A percentile compares a stretch with the other conserved stretches of the same genome.
These are phyloP conservation scores for Leptographium lundbergii DNA, from an alignment of 2,329 filamentous ascomycete species.

Conservation along the genomic window DNA sequence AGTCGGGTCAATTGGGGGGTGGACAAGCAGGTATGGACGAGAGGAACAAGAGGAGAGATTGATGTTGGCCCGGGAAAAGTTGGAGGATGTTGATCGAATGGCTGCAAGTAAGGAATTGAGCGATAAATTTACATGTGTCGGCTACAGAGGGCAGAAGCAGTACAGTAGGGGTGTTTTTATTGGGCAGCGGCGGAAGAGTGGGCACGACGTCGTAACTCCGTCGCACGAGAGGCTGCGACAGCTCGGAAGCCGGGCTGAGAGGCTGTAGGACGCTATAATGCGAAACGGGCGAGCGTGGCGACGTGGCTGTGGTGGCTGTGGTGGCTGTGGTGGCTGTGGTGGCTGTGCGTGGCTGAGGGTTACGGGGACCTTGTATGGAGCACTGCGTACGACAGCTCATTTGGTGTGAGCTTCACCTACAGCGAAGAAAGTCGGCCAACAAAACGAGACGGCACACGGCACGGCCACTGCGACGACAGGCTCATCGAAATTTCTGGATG, in stretches of 20 bases:
- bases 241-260: constrained; percentile 5
- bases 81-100: constrained; percentile 4
- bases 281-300: too few relatives aligned
- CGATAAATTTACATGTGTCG: constrained; percentile 12
- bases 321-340: too few relatives aligned
- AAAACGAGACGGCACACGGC: background rate
- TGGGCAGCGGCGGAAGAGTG: constrained; percentile 1
- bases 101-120: constrained; percentile 5
- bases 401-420: too few relatives aligned
- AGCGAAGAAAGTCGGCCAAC: too few relatives aligned
- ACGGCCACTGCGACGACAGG: background rate
- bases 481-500: background rate
- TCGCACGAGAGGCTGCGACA: constrained; percentile 7
- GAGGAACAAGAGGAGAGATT: background rate
- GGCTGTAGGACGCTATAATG: too few relatives aligned
- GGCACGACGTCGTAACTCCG: constrained; percentile 11
- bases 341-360: too few relatives aligned
- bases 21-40: background rate
- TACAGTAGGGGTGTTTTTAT: background rate
- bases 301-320: too few relatives aligned
- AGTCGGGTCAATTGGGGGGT: background rate
- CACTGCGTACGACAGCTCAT: too few relatives aligned
- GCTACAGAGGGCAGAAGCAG: constrained; percentile 4
- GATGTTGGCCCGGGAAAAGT: constrained; percentile 5
- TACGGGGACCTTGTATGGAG: too few relatives aligned